Percentiles rank a stretch among this genome's conserved stretches.
Conservation (phyloP, 2,329 filamentous ascomycete species). For the Alternaria sp. region DNA sequence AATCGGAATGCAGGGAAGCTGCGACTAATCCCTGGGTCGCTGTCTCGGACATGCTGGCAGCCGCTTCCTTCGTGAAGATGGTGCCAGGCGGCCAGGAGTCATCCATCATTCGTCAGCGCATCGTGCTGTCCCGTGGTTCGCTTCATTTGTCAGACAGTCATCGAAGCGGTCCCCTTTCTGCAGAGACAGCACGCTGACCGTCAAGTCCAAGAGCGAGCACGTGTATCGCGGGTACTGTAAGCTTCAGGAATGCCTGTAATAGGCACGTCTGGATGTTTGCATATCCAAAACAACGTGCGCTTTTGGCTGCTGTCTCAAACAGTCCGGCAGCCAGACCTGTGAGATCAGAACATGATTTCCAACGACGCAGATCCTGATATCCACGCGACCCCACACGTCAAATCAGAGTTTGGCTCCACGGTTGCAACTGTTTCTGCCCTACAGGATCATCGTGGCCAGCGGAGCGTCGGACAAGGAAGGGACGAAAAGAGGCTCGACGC, state of each 20-base stretch:
- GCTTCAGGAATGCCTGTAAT: background rate
- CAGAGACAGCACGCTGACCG: background rate
- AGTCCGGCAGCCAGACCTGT: background rate
- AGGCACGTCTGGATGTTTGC: background rate
- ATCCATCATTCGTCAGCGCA: conserved; percentile 22
- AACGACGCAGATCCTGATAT: conserved; percentile 3
- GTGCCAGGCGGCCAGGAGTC: conserved; percentile 2
- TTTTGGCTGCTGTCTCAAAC: background rate
- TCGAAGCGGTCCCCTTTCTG: background rate
- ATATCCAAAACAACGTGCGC: background rate
- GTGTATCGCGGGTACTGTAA: background rate
- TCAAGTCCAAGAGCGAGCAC: background rate
- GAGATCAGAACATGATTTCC: background rate
- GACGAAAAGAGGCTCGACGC: background rate
- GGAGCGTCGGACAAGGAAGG: conserved; percentile 4
- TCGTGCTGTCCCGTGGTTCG: conserved; percentile 12
- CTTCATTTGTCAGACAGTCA: conserved; percentile 6
- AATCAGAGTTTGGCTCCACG: conserved; percentile 7
- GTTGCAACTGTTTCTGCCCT: background rate
- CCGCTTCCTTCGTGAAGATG: conserved; percentile 16
- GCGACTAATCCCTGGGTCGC: conserved; percentile 18
- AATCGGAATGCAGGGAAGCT: conserved; percentile 40
- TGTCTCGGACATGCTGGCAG: conserved; percentile 22
- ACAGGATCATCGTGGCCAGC: background rate
- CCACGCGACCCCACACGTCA: conserved; percentile 17